Evolutionary conservation across 139 green algal genomes (phyloP).

Genomic region (Diplosphaera chodatii): DNA sequence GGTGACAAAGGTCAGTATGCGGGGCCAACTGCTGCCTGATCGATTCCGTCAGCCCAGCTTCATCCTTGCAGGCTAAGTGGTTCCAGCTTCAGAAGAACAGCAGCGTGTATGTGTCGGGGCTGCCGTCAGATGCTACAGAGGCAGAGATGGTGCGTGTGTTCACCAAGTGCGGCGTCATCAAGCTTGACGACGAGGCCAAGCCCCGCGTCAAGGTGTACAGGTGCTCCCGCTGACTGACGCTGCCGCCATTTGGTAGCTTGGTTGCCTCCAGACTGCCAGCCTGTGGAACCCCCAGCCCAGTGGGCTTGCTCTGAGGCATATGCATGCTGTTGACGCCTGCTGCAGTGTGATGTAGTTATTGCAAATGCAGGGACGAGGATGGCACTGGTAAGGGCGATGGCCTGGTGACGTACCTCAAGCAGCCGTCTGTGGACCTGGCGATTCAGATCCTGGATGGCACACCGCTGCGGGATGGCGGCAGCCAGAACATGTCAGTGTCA

Average conservation of each 20-base stretch:
- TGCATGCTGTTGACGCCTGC: no score
- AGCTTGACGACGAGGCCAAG: conserved; percentile 46
- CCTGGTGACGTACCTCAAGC: conserved; percentile 85
- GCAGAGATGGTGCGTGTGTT: conserved; percentile 73
- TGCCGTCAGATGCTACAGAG: conserved; percentile 78
- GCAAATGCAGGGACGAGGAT: conserved; percentile 42
- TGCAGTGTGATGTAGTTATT: no score
- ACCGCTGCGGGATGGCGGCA: conserved; percentile 42
- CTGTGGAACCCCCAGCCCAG: no score
- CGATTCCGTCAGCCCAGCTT: no score
- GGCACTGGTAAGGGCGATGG: conserved; percentile 82
- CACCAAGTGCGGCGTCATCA: conserved; percentile 73
- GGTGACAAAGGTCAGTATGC: no score
- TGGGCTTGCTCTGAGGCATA: no score
- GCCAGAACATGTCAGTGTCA: conserved; percentile 35
- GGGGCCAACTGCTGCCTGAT: no score
- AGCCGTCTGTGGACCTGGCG: conserved; percentile 70
- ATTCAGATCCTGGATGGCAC: conserved; percentile 68
- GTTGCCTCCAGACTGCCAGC: no score
- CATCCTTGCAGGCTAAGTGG: conserved; percentile 41
- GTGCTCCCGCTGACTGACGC: no score
- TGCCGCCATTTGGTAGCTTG: no score
- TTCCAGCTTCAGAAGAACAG: conserved; percentile 88
- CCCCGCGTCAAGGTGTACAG: conserved; percentile 74
- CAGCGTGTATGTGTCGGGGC: conserved; percentile 88